Conservation (phyloP, 140 eudicot genomes). For the Flaveria floridana region DNA sequence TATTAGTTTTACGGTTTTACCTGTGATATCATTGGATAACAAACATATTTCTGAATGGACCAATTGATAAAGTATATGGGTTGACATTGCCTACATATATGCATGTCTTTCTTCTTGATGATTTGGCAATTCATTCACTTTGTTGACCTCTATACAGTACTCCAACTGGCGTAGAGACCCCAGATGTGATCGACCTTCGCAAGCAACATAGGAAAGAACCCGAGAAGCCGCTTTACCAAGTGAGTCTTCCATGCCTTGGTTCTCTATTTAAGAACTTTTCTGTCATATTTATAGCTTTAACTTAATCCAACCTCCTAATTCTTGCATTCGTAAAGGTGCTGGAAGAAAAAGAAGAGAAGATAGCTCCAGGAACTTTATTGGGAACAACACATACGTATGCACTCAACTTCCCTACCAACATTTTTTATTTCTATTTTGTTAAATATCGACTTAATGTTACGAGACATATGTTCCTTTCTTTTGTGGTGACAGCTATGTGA, state of each 20-base stretch:
- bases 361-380: slow-evolving; percentile 85
- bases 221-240: slow-evolving; percentile 92
- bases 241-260: slow-evolving; percentile 27
- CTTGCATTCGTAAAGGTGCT: slow-evolving; percentile 51
- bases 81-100: not conserved
- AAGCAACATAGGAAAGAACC: slow-evolving; percentile 99
- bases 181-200: slow-evolving; percentile 97
- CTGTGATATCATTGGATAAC: not conserved
- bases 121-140: not conserved
- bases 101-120: not conserved
- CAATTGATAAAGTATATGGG: not conserved
- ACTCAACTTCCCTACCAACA: not conserved
- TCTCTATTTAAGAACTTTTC: not conserved
- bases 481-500: slow-evolving; percentile 62
- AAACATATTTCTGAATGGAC: not conserved
- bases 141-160: slow-evolving; percentile 48
- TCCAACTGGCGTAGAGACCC: slow-evolving; percentile 99
- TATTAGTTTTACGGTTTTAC: not conserved
- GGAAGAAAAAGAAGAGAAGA: slow-evolving; percentile 87
- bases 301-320: not conserved
- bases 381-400: slow-evolving; percentile 83
- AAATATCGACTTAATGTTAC: not conserved
- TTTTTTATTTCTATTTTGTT: not conserved
- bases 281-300: not conserved
- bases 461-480: not conserved